Evolutionary conservation across 345 rosid species (phyloP).

Genomic region (Salix arbutifolia): DNA sequence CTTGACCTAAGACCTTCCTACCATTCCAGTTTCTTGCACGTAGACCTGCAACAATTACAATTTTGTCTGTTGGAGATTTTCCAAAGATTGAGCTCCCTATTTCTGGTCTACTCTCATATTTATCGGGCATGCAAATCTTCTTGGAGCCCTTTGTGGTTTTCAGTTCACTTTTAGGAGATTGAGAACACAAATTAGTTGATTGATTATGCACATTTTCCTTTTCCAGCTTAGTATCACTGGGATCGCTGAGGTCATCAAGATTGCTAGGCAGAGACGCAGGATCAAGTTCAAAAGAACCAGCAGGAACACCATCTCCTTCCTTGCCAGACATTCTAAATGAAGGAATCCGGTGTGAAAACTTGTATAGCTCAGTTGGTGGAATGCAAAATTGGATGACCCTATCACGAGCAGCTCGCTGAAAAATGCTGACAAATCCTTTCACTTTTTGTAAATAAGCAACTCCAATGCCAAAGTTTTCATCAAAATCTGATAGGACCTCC

Average conservation of each 20-base stretch:
- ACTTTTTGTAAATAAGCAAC: slow-evolving; percentile 71
- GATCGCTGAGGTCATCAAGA: slow-evolving; percentile 14
- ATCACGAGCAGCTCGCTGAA: slow-evolving; percentile 28
- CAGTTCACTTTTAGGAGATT: slow-evolving; percentile 19
- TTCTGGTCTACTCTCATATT: slow-evolving; percentile 16
- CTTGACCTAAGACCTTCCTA: not conserved
- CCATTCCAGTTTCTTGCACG: slow-evolving; percentile 4
- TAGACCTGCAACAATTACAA: slow-evolving; percentile 12
- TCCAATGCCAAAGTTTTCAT: slow-evolving; percentile 43
- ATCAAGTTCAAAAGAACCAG: slow-evolving; percentile 74
- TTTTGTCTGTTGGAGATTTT: slow-evolving; percentile 25
- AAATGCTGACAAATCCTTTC: slow-evolving; percentile 73
- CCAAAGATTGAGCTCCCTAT: slow-evolving; percentile 7
- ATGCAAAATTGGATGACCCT: slow-evolving; percentile 37
- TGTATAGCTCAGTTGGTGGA: slow-evolving; percentile 41
- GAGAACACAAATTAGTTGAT: slow-evolving; percentile 10
- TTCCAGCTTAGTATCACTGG: slow-evolving; percentile 14
- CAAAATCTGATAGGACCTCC: slow-evolving; percentile 55
- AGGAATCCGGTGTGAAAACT: slow-evolving; percentile 77
- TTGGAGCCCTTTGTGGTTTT: slow-evolving; percentile 12
- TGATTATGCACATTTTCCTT: slow-evolving; percentile 17
- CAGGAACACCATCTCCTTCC: slow-evolving; percentile 70
- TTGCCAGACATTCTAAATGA: slow-evolving; percentile 64
- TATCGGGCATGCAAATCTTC: slow-evolving; percentile 23
- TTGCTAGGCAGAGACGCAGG: slow-evolving; percentile 58